Percentiles rank a stretch among this genome's conserved stretches.
Evolutionary conservation across 169 alveolate species (phyloP).

Genomic region (Babesia sp.): DNA sequence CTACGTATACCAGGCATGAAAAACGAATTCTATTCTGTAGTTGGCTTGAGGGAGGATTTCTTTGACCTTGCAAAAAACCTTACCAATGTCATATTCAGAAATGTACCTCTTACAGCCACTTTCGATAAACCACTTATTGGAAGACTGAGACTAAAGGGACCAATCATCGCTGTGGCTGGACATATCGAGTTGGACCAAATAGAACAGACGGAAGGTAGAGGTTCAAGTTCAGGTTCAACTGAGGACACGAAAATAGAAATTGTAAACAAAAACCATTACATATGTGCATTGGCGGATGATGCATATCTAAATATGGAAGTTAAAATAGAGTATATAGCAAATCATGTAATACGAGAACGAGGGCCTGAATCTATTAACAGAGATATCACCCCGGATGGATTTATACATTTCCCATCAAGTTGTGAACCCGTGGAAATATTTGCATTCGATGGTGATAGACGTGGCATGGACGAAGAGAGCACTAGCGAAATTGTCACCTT

Average conservation of each 20-base stretch:
- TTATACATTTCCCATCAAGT: slow-evolving; percentile 80
- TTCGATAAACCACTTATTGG: slow-evolving; percentile 76
- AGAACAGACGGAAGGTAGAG: slow-evolving; percentile 58
- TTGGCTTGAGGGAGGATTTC: slow-evolving; percentile 79
- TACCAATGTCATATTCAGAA: slow-evolving; percentile 75
- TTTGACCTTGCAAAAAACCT: slow-evolving; percentile 76
- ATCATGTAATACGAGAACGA: slow-evolving; percentile 81
- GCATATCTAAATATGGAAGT: slow-evolving; percentile 81
- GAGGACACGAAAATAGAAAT: slow-evolving; percentile 71
- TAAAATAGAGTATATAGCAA: slow-evolving; percentile 81
- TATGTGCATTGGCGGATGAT: slow-evolving; percentile 78
- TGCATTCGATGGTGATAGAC: slow-evolving; percentile 81
- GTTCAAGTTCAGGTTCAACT: slow-evolving; percentile 65
- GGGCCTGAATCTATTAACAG: slow-evolving; percentile 83
- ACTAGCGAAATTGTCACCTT: slow-evolving; percentile 82
- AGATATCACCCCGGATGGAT: slow-evolving; percentile 81
- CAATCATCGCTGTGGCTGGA: slow-evolving; percentile 87
- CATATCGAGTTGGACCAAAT: slow-evolving; percentile 75
- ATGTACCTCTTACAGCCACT: slow-evolving; percentile 78
- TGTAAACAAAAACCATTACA: slow-evolving; percentile 80
- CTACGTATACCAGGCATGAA: slow-evolving; percentile 79
- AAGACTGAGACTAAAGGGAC: slow-evolving; percentile 79
- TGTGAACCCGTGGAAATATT: slow-evolving; percentile 80
- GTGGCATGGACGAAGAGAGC: slow-evolving; percentile 79
- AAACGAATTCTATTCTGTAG: slow-evolving; percentile 75